These are phyloP conservation scores for Chaetothyriales sp. DNA, from an alignment of 2,329 filamentous ascomycete genomes.

Conservation along the genomic window DNA sequence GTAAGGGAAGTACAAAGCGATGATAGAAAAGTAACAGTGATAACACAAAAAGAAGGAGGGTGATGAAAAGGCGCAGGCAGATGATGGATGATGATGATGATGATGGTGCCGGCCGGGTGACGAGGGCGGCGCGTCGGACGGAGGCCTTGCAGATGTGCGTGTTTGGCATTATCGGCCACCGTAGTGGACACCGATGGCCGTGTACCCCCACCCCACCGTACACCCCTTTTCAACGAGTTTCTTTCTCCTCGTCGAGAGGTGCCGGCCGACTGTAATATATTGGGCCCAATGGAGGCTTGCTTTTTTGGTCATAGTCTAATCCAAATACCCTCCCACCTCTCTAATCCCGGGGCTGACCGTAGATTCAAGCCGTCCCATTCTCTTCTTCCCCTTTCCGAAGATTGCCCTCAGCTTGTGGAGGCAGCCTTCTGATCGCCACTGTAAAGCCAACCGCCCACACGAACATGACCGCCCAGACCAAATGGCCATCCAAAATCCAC, in stretches of 20 bases:
- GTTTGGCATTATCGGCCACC: background rate
- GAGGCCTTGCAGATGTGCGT: background rate
- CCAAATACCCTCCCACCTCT: background rate
- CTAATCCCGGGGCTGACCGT: background rate
- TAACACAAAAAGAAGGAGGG: background rate
- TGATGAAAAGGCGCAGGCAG: no score
- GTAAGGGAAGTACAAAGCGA: background rate
- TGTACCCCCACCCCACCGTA: no score
- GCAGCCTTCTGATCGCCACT: constrained; percentile 24
- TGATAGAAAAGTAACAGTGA: background rate
- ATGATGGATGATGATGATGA: background rate
- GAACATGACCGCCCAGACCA: constrained; percentile 49
- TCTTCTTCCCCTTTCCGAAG: background rate
- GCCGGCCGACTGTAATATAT: background rate
- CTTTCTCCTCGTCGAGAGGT: background rate
- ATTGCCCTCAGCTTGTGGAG: constrained; percentile 16
- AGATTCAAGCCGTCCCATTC: background rate
- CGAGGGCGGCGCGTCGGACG: background rate
- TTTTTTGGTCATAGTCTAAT: background rate
- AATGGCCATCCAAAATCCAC: constrained; percentile 50
- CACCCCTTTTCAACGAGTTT: no score
- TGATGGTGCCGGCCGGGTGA: background rate
- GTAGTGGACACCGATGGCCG: no score
- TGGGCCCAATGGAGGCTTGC: no score
- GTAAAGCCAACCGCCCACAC: constrained; percentile 24